phyloP scores from a whole-genome alignment of 2,329 filamentous ascomycete species.

The Lizonia empirigonia region DNA sequence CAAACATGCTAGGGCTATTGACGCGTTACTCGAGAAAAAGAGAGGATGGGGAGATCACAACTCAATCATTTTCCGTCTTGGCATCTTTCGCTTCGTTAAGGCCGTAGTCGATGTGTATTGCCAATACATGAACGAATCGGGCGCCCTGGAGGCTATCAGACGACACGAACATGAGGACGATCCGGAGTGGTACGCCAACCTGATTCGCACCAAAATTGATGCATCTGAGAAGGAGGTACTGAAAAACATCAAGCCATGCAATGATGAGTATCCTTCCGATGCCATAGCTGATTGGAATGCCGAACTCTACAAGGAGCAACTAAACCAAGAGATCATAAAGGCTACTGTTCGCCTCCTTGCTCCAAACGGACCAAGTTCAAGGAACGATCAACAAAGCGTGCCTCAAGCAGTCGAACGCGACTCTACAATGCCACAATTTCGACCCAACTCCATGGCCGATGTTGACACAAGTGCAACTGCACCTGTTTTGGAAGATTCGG shows the following conservation, averaged over 20 bases:
- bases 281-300: slow-evolving; percentile 12
- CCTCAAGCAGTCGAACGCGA: slow-evolving; percentile 49
- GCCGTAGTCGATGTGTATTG: slow-evolving; percentile 31
- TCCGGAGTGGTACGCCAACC: not conserved
- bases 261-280: slow-evolving; percentile 5
- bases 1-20: slow-evolving; percentile 26
- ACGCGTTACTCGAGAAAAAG: slow-evolving; percentile 9
- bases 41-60: slow-evolving; percentile 15
- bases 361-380: not conserved
- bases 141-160: not conserved
- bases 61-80: slow-evolving; percentile 25
- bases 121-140: slow-evolving; percentile 16
- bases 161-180: not conserved
- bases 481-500: not conserved
- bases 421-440: slow-evolving; percentile 71
- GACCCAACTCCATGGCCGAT: slow-evolving; percentile 58
- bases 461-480: not conserved
- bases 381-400: not conserved
- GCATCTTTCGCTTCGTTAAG: slow-evolving; percentile 37
- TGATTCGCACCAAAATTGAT: slow-evolving; percentile 21
- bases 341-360: not conserved
- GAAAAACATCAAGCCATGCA: slow-evolving; percentile 11
- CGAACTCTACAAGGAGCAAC: slow-evolving; percentile 4
- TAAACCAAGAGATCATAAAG: slow-evolving; percentile 1
- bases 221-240: slow-evolving; percentile 27